Evolutionary conservation across 805 yeast species (phyloP), one percentile per base, ranked within the genome.

Genomic region (Brettanomyces anomalus): DNA sequence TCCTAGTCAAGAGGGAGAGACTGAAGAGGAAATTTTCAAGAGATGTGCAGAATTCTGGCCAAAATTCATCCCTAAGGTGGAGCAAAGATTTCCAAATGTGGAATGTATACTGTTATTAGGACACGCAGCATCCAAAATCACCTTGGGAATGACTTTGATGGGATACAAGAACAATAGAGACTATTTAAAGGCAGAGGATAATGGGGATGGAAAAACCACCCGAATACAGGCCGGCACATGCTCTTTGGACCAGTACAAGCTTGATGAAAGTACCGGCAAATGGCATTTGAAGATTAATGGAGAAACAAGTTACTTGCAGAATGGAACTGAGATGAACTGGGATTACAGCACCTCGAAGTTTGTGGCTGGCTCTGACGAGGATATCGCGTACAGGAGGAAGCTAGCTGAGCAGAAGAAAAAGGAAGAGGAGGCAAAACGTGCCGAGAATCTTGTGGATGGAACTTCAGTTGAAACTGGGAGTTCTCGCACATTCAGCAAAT

Each of bases 271-370:
- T 3, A 57, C 48, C 2, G 51, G 47, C 4, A 57, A 56, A 1
- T 90, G 96, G 96, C 58, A 52, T 5, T 56, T 81, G 42, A 67
- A 67, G 16, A 69, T 74, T 72, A 85, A 85, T 57, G 96, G 97
- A 4, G 71, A 77, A 48, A 76, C 86, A 6, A 78, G 73, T 36
- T 88, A 81, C 53, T 66, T 90, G 47, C 59, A 74, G 5, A 62
- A 71, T 5, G 97, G 97, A 6, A 93, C 89, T 54, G 96, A 88
- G 60, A 86, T 87, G 94, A 81, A 85, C 56, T 89, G 97, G 97
- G 77, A 81, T 52, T 90, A 88, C 66, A 76, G 58, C 4, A 56
- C 68, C 44, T 77, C 76, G 16, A 44, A 47, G 11, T 81, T 76
- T 50, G 96, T 86, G 64, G 95, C 96, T 5, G 96, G 96, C 10